phyloP scores from a whole-genome alignment of 2,329 filamentous ascomycete species.

The Lithohypha guttulata region DNA sequence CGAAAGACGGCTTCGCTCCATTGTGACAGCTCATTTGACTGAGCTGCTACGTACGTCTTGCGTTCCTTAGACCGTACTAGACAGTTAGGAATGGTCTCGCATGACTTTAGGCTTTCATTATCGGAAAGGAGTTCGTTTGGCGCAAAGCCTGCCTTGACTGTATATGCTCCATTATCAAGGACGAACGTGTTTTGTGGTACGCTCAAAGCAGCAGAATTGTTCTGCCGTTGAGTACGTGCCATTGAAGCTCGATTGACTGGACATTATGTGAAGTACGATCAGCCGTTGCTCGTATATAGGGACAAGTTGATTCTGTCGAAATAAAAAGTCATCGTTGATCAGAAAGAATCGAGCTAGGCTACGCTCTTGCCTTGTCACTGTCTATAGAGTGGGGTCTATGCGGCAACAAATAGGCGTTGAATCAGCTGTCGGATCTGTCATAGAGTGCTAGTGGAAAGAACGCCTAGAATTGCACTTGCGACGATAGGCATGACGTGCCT shows the following conservation, averaged over 20 bases:
- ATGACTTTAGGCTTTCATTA: slow-evolving; percentile 36
- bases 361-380: too few relatives aligned
- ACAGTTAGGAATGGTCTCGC: slow-evolving; percentile 72
- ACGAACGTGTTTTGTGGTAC: slow-evolving; percentile 62
- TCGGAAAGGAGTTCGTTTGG: slow-evolving; percentile 34
- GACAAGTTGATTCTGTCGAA: too few relatives aligned
- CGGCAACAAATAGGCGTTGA: too few relatives aligned
- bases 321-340: too few relatives aligned
- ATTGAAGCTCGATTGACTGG: background rate
- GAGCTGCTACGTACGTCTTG: slow-evolving; percentile 67
- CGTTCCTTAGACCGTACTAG: slow-evolving; percentile 72
- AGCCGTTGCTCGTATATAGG: too few relatives aligned
- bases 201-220: slow-evolving; percentile 25
- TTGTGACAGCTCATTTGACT: slow-evolving; percentile 69
- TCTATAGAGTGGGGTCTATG: too few relatives aligned
- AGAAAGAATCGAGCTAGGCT: too few relatives aligned
- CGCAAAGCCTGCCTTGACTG: slow-evolving; percentile 77
- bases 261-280: too few relatives aligned
- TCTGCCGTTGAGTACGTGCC: slow-evolving; percentile 1
- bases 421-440: too few relatives aligned
- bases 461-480: too few relatives aligned
- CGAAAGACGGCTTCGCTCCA: slow-evolving; percentile 83
- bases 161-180: slow-evolving; percentile 86
- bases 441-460: too few relatives aligned
- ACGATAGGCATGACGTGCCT: too few relatives aligned